Base-by-base conservation (phyloP, 83 land plant genomes). In the Thuja plicata region DNA sequence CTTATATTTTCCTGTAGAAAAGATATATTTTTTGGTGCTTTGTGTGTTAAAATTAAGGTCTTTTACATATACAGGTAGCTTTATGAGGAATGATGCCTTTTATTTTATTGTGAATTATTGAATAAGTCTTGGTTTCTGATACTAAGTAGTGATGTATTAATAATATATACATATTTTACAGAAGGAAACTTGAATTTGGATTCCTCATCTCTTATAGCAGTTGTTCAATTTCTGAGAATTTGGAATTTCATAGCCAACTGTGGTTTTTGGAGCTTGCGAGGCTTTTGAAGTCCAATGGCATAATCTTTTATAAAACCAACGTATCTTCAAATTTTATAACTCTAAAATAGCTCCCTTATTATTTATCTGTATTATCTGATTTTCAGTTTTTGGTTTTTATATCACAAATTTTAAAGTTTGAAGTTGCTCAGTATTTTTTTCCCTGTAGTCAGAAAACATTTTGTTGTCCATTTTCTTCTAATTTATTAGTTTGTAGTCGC, bases 261-360 rank as follows among this genome's bases (percentile, higher is more conserved):
- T 90, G 92, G 93, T 48, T 90, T 88, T 71, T 7, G 12, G 95
- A 92, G 80, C 85, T 92, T 17, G 84, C 74, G 5, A 92, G 92
- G 88, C 91, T 91, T 27, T 83, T 94, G 90, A 91, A 90, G 89
- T 93, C 94, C 87, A 94, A 93, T 88, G 95, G 93, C 21, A 88
- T 45, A 27, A 32, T 94, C 15, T 41, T 92, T 10, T 5, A 91
- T 24, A 89, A 80, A 77, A 88, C 34, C 55, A 50, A 27, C 35
- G 66, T n/a, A 35, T 55, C 73, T 38, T 46, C 37, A 83, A 46
- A 83, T 83, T 21, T 40, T 27, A 55, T 80, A 80, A 38, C 48
- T 80, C 46, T 80, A 24, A 40, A 80, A 41, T 80, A 54, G 57
- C 57, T 80, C 27, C 24, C 8, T 40, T 80, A 24, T 70, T n/a